A percentile compares a stretch with the other conserved stretches of the same genome.
These are phyloP conservation scores for Leccinum fallax DNA, from an alignment of 1,284 basidiomycete species.

Conservation along the genomic window DNA sequence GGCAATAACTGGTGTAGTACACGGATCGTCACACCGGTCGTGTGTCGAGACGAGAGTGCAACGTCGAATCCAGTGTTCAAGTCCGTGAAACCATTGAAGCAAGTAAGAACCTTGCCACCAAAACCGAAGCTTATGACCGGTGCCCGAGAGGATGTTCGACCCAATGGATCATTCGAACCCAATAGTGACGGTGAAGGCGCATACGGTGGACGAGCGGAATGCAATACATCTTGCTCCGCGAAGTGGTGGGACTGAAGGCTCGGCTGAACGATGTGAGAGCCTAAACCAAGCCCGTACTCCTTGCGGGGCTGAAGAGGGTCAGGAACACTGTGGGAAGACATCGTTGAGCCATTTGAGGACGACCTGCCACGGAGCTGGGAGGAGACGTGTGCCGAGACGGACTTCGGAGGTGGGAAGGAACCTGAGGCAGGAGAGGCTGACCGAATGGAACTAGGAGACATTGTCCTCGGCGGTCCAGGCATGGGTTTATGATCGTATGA, in stretches of 20 bases:
- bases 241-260: slow-evolving; percentile 16
- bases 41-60: slow-evolving; percentile 70
- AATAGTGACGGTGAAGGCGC: slow-evolving; percentile 76
- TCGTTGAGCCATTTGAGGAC: slow-evolving; percentile 51
- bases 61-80: slow-evolving; percentile 77
- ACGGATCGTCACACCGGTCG: slow-evolving; percentile 71
- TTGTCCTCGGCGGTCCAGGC: slow-evolving; percentile 29
- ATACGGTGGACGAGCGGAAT: slow-evolving; percentile 55
- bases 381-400: slow-evolving; percentile 17
- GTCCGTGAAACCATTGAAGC: slow-evolving; percentile 76
- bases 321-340: slow-evolving; percentile 40
- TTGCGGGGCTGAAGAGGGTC: slow-evolving; percentile 27
- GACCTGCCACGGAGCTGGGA: slow-evolving; percentile 43
- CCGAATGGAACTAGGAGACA: slow-evolving; percentile 40
- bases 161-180: slow-evolving; percentile 82
- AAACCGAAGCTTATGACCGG: slow-evolving; percentile 90
- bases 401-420: slow-evolving; percentile 27
- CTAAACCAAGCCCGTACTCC: slow-evolving; percentile 33
- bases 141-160: slow-evolving; percentile 69
- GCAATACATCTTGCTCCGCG: slow-evolving; percentile 46
- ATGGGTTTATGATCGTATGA: slow-evolving; percentile 21
- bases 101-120: slow-evolving; percentile 83
- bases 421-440: slow-evolving; percentile 32
- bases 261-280: slow-evolving; percentile 25
- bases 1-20: slow-evolving; percentile 70